Evolutionary conservation across 2,329 filamentous ascomycete species (phyloP), one percentile per base, ranked within the genome.

Genomic region (Pseudogymnoascus sp.): DNA sequence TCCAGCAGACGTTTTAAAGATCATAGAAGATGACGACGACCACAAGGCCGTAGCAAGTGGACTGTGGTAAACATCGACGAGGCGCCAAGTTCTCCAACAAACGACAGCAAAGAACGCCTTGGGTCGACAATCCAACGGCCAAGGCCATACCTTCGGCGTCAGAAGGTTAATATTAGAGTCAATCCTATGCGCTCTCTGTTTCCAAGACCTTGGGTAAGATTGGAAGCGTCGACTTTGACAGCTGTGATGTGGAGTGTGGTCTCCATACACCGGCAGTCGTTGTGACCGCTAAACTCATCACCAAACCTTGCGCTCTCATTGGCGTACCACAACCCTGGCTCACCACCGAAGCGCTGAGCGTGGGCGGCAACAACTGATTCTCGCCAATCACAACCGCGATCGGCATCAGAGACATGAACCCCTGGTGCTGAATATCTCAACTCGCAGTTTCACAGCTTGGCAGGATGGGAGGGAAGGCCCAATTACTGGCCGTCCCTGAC

Each of bases 141-240:
- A 56, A 56, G 50, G 50, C 50, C 50, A 56, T 56, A 33, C 26
- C 28, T 56, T 33, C 28, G 16, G 50, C 50, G 50, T 56, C 50
- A 56, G 50, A 56, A 56, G 50, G 28, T 56, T 56, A 56, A 56
- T 56, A 56, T 56, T 56, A 56, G 50, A 56, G 10, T 56, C 50
- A 56, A 19, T 33, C 16, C 50, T 56, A 10, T 56, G 28, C 50
- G 33, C 2, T 33, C 50, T 56, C 50, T 19, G 50, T 56, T 56
- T 56, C 28, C 50, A 56, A 56, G 50, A 33, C 50, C 50, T 33
- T 56, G 50, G 50, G 16, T 33, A 19, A 33, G 28, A 56, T 56
- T 56, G 26, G 12, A 56, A 56, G 26, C 22, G 50, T 56, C 50
- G 28, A 19, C 28, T 56, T 33, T 56, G 50, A 56, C 50, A 56